Percentiles rank a stretch among this genome's conserved stretches.
phyloP scores from a whole-genome alignment of 2,329 filamentous ascomycete species.

The Claviceps purpurea region DNA sequence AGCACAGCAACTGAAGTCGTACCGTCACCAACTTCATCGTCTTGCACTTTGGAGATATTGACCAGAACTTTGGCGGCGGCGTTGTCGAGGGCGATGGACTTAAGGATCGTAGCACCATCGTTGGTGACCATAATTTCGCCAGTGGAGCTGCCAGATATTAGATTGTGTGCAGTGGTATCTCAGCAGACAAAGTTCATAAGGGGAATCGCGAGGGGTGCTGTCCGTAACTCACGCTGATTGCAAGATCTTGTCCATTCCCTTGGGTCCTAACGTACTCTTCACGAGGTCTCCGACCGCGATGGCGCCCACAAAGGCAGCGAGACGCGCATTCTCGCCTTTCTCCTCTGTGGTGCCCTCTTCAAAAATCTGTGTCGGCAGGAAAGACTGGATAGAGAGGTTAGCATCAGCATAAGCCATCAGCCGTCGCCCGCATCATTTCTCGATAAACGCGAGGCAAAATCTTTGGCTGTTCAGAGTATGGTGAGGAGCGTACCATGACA shows the following conservation, averaged over 20 bases:
- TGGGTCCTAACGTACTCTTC: conserved; percentile 92
- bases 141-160: conserved; percentile 52
- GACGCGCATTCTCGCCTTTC: conserved; percentile 97
- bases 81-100: conserved; percentile 96
- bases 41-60: conserved; percentile 98
- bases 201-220: conserved; percentile 2
- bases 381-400: conserved; percentile 30
- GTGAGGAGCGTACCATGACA: neutral
- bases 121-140: conserved; percentile 98
- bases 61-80: conserved; percentile 96
- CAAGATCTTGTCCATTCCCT: conserved; percentile 98
- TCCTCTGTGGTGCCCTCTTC: conserved; percentile 93
- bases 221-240: conserved; percentile 66
- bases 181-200: neutral
- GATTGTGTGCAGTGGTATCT: conserved; percentile 4
- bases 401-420: conserved; percentile 4
- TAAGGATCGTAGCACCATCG: conserved; percentile 95
- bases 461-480: neutral
- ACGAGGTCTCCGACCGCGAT: conserved; percentile 96
- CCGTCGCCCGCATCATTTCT: neutral
- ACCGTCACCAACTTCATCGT: conserved; percentile 95
- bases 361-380: conserved; percentile 95
- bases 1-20: conserved; percentile 96
- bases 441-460: neutral
- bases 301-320: conserved; percentile 94